phyloP scores from a whole-genome alignment of 2,329 filamentous ascomycete genomes.

The Fusarium sp. region DNA sequence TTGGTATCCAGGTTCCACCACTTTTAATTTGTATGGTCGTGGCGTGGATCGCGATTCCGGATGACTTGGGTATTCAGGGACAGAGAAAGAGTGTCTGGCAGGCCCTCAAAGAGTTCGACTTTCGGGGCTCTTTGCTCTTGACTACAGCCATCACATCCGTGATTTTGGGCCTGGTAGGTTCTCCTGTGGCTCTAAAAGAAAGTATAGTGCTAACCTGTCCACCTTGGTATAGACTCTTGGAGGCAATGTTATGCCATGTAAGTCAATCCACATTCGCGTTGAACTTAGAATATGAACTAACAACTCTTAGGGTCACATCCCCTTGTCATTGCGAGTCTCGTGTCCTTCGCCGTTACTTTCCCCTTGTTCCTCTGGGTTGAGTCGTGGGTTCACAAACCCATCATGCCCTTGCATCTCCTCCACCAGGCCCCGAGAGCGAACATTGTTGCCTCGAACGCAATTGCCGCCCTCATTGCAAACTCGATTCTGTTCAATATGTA shows the following conservation, averaged over 20 bases:
- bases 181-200: background rate
- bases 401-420: constrained; percentile 69
- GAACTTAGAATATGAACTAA: constrained; percentile 2
- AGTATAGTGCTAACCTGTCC: constrained; percentile 14
- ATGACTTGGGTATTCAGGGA: constrained; percentile 62
- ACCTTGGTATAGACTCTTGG: constrained; percentile 62
- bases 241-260: constrained; percentile 71
- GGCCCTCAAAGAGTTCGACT: constrained; percentile 68
- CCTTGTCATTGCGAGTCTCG: constrained; percentile 63
- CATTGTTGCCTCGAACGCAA: constrained; percentile 66
- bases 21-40: constrained; percentile 60
- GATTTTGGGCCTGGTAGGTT: constrained; percentile 67
- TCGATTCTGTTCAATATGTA: constrained; percentile 70
- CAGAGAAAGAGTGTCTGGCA: constrained; percentile 57
- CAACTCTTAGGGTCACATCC: constrained; percentile 64
- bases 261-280: constrained; percentile 35
- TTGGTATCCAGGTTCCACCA: constrained; percentile 68
- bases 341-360: constrained; percentile 59
- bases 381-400: constrained; percentile 61
- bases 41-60: constrained; percentile 61
- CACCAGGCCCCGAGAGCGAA: constrained; percentile 63
- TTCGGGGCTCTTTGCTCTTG: constrained; percentile 64
- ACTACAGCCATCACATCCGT: constrained; percentile 65
- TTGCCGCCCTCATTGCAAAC: constrained; percentile 63
- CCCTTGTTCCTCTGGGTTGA: constrained; percentile 65